These are phyloP conservation scores for Boletus tylopilopsis DNA, from an alignment of 768 basidiomycete species.

Conservation along the genomic window DNA sequence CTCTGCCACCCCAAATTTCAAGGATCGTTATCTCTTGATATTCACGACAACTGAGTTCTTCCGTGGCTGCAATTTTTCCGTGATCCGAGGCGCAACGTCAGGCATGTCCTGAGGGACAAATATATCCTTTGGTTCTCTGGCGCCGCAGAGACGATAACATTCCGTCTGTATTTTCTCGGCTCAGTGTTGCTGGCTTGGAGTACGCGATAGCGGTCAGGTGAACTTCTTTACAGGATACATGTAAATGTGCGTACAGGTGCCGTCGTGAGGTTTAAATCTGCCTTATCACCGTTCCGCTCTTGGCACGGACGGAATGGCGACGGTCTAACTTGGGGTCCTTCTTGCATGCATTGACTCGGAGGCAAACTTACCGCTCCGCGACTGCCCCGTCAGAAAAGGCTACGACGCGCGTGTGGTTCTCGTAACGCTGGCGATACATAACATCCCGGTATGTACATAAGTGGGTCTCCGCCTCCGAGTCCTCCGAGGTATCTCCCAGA, in stretches of 20 bases:
- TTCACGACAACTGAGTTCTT: slow-evolving; percentile 1
- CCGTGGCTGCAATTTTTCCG: slow-evolving; percentile 1
- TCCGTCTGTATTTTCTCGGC: neutral
- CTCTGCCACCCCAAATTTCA: neutral
- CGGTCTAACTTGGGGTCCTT: neutral
- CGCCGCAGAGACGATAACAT: neutral
- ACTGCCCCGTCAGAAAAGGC: slow-evolving; percentile 7
- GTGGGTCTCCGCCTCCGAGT: no score
- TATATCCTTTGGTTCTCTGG: neutral
- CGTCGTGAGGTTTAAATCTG: neutral
- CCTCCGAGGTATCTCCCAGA: no score
- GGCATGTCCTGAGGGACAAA: slow-evolving; percentile 1
- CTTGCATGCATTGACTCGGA: neutral
- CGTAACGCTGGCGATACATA: slow-evolving; percentile 1
- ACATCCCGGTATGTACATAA: neutral
- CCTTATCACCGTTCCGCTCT: slow-evolving; percentile 1
- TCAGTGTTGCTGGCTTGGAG: neutral
- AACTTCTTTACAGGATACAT: neutral
- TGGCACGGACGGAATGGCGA: neutral
- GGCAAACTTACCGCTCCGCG: neutral
- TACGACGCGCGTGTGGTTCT: no score
- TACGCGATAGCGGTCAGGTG: neutral
- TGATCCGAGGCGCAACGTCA: slow-evolving; percentile 9
- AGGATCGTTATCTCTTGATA: neutral
- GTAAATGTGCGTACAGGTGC: neutral